Percentiles rank a stretch among this genome's conserved stretches.
Evolutionary conservation across 345 rosid species (phyloP).

Genomic region (Pistacia atlantica): DNA sequence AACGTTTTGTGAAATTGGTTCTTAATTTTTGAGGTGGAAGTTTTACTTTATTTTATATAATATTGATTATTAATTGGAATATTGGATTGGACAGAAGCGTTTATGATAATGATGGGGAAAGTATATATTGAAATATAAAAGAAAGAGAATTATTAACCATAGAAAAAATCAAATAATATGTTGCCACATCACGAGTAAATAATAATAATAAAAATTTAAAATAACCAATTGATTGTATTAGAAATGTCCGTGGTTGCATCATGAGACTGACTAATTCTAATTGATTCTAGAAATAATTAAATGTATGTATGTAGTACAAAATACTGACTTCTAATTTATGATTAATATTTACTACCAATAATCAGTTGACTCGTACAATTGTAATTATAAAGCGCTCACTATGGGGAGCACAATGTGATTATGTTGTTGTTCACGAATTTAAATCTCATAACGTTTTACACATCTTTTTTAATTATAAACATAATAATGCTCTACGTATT

Average conservation of each 20-base stretch:
- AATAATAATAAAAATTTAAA: too few species aligned
- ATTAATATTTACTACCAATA: background rate
- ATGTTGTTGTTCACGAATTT: background rate
- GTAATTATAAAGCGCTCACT: background rate
- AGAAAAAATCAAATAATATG: background rate
- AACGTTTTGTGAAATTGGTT: background rate
- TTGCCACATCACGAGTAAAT: background rate
- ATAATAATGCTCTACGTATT: too few species aligned
- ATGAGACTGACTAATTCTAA: conserved; percentile 9
- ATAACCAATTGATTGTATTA: background rate
- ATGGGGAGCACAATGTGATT: background rate
- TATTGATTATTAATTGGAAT: background rate
- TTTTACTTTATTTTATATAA: too few species aligned
- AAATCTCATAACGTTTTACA: background rate
- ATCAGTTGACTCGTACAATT: background rate
- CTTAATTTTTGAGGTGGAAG: background rate
- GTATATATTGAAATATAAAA: background rate
- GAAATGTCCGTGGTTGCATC: background rate
- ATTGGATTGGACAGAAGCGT: background rate
- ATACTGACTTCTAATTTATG: background rate
- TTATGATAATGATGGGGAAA: background rate
- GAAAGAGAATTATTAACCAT: background rate
- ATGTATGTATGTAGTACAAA: background rate
- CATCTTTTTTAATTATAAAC: too few species aligned
- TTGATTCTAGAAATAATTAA: background rate